A percentile compares a stretch with the other conserved stretches of the same genome.
phyloP scores from a whole-genome alignment of 1,284 basidiomycete species.

The Austropuccinia psidii region DNA sequence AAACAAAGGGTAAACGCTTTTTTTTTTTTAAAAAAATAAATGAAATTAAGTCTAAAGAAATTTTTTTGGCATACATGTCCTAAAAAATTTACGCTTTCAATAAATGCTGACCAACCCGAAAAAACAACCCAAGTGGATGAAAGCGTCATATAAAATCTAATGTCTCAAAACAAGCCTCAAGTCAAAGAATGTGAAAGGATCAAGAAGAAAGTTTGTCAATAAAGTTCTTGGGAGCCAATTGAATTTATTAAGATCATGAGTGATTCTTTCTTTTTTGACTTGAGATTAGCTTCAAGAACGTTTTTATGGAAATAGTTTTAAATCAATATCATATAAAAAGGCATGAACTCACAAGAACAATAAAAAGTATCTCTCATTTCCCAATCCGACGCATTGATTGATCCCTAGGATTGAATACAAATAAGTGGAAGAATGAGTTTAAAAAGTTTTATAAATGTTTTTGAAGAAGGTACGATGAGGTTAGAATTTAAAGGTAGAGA shows the following conservation, averaged over 20 bases:
- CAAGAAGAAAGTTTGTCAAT: too few relatives aligned
- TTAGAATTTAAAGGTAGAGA: constrained; percentile 46
- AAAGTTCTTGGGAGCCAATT: not conserved
- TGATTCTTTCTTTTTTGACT: not conserved
- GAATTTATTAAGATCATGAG: not conserved
- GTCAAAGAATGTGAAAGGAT: too few relatives aligned
- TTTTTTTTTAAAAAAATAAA: not conserved
- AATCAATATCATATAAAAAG: constrained; percentile 38
- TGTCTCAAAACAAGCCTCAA: not conserved
- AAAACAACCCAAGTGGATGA: constrained; percentile 39
- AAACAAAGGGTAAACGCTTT: not conserved
- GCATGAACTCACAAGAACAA: constrained; percentile 67
- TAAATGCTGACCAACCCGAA: constrained; percentile 39
- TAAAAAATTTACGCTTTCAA: constrained; percentile 9
- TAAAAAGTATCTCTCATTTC: constrained; percentile 93
- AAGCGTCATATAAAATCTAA: constrained; percentile 40
- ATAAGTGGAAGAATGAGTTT: constrained; percentile 19
- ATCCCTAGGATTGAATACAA: constrained; percentile 60
- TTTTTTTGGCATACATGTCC: not conserved
- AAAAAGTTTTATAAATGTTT: constrained; percentile 49
- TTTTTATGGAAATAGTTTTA: not conserved
- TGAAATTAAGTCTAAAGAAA: too few relatives aligned
- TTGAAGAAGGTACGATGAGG: constrained; percentile 15
- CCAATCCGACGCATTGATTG: constrained; percentile 88
- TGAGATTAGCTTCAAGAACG: too few relatives aligned